Base-by-base conservation (phyloP, 2,329 filamentous ascomycete species). In the Aschersonia sp. region DNA sequence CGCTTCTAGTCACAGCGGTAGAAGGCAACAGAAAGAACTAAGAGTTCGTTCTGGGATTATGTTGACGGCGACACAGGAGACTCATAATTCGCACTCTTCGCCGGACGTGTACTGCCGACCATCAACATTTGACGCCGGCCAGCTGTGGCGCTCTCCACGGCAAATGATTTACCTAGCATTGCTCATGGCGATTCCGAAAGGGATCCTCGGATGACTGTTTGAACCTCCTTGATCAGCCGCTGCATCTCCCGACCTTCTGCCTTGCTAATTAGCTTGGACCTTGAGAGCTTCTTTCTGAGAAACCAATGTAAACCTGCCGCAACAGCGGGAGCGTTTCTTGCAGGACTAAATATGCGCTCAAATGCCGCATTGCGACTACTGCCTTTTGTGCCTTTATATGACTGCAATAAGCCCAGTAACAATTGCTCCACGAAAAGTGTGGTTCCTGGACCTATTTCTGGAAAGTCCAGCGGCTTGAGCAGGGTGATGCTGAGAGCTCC, bases 341-440 rank as follows among this genome's bases (percentile, higher is more conserved):
- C 75, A 9, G 76, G 75, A 20, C 74, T 66, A 60, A 95, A 86
- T 1, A 88, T 67, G 45, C 80, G 80, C 52, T 77, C 69, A 31
- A 94, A 65, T 1, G 70, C 68, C 47, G 71, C 70, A 49, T 81
- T 75, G 52, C 80, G 73, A 51, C 71, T 69, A 2, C 62, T 60
- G 4, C 56, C 66, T 20, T 20, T 20, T 48, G 72, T 68, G 31
- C 62, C 59, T 50, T 67, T 61, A 12, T 80, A 79, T 55, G 83
- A 77, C 44, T 86, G 72, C 32, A 97, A 77, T 9, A 89, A 65
- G 2, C 80, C 84, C 45, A 92, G 80, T 12, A 97, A 71, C 54
- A 96, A 66, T 5, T 92, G 70, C 62, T 96, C 88, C 44, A 89
- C 72, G 59, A 97, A 92, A 30, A 78, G 77, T 49, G 76, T 80